Conservation (phyloP, 1,284 basidiomycete genomes). For the Tilletiaria anomala region DNA sequence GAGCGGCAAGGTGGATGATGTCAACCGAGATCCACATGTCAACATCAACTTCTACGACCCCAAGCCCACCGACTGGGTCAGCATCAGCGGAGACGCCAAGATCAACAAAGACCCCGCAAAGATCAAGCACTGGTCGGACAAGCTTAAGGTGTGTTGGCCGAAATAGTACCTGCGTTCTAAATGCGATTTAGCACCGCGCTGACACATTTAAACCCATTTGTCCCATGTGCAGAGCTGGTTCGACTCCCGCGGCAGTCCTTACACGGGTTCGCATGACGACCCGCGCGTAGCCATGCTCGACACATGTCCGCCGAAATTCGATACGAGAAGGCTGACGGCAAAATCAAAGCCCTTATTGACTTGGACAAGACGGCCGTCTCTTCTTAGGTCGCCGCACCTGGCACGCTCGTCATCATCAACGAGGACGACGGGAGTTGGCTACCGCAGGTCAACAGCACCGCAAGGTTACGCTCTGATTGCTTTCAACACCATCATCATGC, state of each 20-base stretch:
- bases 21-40: constrained; percentile 19
- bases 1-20: constrained; percentile 22
- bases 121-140: constrained; percentile 33
- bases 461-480: no score
- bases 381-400: constrained; percentile 51
- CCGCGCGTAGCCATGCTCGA: constrained; percentile 68
- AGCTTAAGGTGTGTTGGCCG: not conserved
- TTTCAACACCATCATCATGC: no score
- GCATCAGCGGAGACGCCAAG: constrained; percentile 58
- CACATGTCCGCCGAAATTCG: constrained; percentile 54
- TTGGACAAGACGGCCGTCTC: constrained; percentile 48
- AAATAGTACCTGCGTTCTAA: no score
- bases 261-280: constrained; percentile 65
- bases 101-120: constrained; percentile 23
- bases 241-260: constrained; percentile 73
- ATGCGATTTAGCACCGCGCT: no score
- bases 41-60: constrained; percentile 51
- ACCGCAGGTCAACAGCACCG: no score
- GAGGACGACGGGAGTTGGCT: no score
- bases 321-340: constrained; percentile 21
- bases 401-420: constrained; percentile 52
- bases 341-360: constrained; percentile 31
- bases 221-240: constrained; percentile 53
- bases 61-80: constrained; percentile 65
- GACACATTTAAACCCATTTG: no score